Evolutionary conservation across 495 filamentous ascomycete genomes (phyloP).

Genomic region (Extremus antarcticus): DNA sequence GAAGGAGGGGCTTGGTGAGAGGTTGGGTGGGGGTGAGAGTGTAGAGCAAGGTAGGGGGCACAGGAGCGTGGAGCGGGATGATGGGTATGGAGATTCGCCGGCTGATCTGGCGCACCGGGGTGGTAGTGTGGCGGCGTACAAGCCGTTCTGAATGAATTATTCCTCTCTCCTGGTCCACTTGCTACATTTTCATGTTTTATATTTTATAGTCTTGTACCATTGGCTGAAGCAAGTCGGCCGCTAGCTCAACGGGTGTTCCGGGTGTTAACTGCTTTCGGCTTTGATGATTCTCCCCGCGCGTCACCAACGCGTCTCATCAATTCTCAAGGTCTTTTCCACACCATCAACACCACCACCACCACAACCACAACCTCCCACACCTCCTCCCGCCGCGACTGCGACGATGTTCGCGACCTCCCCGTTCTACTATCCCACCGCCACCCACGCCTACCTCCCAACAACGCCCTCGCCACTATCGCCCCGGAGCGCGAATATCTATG

Average conservation of each 20-base stretch:
- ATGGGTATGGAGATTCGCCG: background rate
- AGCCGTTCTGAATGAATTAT: background rate
- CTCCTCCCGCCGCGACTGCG: background rate
- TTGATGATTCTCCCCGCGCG: background rate
- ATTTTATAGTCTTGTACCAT: too few relatives aligned
- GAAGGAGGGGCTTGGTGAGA: constrained; percentile 4
- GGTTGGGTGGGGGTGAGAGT: constrained; percentile 14
- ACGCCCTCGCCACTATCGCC: constrained; percentile 29
- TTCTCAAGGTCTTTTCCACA: background rate
- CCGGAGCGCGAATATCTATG: constrained; percentile 27
- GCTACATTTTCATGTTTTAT: too few relatives aligned
- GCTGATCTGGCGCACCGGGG: background rate
- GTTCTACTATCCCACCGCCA: background rate
- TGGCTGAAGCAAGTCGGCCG: too few relatives aligned
- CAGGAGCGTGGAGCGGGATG: background rate
- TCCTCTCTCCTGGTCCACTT: too few relatives aligned
- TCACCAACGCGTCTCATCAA: background rate
- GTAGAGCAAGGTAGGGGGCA: background rate
- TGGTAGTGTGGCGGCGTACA: background rate
- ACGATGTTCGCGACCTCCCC: constrained; percentile 4
- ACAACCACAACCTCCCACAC: background rate
- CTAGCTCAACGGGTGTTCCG: too few relatives aligned
- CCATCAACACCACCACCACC: background rate
- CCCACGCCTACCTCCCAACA: constrained; percentile 11
- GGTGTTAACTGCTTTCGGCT: background rate